phyloP scores from a whole-genome alignment of 345 rosid genomes.

The Noccaea bulbosa region DNA sequence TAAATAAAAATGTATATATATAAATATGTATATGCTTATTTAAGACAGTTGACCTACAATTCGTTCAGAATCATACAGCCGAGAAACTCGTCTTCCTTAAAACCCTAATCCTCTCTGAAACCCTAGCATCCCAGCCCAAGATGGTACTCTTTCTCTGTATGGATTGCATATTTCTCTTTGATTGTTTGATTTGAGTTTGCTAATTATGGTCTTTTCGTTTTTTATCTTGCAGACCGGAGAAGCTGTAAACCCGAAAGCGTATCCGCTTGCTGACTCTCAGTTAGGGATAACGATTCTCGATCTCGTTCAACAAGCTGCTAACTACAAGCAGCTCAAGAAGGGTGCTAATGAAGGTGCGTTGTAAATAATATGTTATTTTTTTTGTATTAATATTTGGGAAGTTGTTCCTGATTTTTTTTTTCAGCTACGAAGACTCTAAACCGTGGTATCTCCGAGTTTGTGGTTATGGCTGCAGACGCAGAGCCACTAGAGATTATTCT shows the following conservation, averaged over 20 bases:
- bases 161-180: not conserved
- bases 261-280: conserved; percentile 86
- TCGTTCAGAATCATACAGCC: not conserved
- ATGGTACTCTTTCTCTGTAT: conserved; percentile 31
- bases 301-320: conserved; percentile 93
- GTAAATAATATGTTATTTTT: not conserved
- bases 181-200: not conserved
- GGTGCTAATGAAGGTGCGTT: conserved; percentile 89
- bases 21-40: not conserved
- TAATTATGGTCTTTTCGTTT: not conserved
- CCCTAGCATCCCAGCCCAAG: conserved; percentile 25
- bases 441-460: conserved; percentile 92
- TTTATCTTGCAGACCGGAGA: conserved; percentile 59
- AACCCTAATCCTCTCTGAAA: conserved; percentile 38
- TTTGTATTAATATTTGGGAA: not conserved
- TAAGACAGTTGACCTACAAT: not conserved
- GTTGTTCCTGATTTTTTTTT: conserved; percentile 4
- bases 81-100: conserved; percentile 26
- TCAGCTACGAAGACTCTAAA: conserved; percentile 94
- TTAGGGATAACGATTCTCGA: conserved; percentile 77
- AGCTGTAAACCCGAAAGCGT: conserved; percentile 82
- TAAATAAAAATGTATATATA: not conserved
- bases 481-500: conserved; percentile 92
- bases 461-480: conserved; percentile 82
- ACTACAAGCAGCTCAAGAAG: conserved; percentile 97